These are phyloP conservation scores for Protomyces inouyei DNA, from an alignment of 1,139 yeast species.

Conservation along the genomic window DNA sequence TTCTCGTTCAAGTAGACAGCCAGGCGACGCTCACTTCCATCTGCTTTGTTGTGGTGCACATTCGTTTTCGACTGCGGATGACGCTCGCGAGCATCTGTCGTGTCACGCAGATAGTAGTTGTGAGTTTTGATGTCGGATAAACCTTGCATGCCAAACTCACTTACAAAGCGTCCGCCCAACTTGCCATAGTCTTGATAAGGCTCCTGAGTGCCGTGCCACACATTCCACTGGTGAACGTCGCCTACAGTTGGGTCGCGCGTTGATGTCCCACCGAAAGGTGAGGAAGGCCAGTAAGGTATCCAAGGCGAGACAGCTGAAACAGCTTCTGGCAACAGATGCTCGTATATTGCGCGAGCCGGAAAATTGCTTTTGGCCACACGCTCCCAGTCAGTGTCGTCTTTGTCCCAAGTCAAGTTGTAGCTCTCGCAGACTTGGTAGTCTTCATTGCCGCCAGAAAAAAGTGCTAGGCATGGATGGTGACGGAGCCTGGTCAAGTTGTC, in stretches of 20 bases:
- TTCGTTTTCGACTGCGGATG: slow-evolving; percentile 44
- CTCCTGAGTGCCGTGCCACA: slow-evolving; percentile 49
- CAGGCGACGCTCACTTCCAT: slow-evolving; percentile 47
- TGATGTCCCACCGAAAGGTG: slow-evolving; percentile 45
- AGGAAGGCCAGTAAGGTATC: slow-evolving; percentile 45
- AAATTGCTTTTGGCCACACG: slow-evolving; percentile 41
- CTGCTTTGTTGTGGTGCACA: slow-evolving; percentile 45
- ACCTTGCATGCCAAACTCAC: slow-evolving; percentile 50
- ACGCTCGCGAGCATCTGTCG: slow-evolving; percentile 38
- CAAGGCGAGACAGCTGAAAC: slow-evolving; percentile 36
- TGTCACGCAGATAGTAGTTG: slow-evolving; percentile 34
- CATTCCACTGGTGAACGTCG: slow-evolving; percentile 50
- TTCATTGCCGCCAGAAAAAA: slow-evolving; percentile 48
- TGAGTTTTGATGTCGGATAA: slow-evolving; percentile 42
- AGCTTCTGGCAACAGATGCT: slow-evolving; percentile 41
- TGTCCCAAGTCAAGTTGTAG: slow-evolving; percentile 40
- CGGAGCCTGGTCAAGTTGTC: slow-evolving; percentile 42
- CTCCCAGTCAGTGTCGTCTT: slow-evolving; percentile 35
- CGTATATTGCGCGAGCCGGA: slow-evolving; percentile 47
- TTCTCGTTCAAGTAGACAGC: slow-evolving; percentile 48
- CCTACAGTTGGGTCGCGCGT: slow-evolving; percentile 44
- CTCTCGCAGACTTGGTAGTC: slow-evolving; percentile 48
- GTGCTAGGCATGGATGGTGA: slow-evolving; percentile 40
- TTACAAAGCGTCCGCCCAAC: slow-evolving; percentile 45
- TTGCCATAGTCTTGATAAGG: slow-evolving; percentile 46